These are phyloP conservation scores for Atkinsonella hypoxylon DNA, from an alignment of 2,329 filamentous ascomycete genomes.

Conservation along the genomic window DNA sequence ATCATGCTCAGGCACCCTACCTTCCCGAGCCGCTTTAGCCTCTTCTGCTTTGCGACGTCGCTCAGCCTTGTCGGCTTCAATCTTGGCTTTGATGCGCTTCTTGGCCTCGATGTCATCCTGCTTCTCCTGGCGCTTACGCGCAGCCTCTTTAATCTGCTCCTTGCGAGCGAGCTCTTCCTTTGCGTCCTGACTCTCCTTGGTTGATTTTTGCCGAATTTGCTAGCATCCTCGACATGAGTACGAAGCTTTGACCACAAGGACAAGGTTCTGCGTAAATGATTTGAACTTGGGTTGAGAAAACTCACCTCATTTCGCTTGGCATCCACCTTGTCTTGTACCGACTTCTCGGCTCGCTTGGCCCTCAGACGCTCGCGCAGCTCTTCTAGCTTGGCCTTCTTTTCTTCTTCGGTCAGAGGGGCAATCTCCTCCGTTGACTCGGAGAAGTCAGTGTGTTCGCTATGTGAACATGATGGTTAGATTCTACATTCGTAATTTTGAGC, in stretches of 20 bases:
- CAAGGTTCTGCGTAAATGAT: neutral
- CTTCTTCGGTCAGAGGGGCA: conserved; percentile 77
- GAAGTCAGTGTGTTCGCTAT: conserved; percentile 76
- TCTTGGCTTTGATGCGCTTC: conserved; percentile 82
- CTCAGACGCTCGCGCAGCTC: conserved; percentile 62
- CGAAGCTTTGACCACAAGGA: neutral
- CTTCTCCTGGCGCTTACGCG: conserved; percentile 80
- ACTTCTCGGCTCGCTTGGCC: conserved; percentile 57
- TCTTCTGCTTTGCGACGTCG: conserved; percentile 73
- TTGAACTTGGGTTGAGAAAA: too few species aligned
- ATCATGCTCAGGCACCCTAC: conserved; percentile 39
- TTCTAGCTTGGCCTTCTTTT: conserved; percentile 70
- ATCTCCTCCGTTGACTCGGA: conserved; percentile 88
- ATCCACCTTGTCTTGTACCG: conserved; percentile 65
- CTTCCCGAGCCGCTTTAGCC: conserved; percentile 77
- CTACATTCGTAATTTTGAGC: neutral
- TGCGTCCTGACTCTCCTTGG: conserved; percentile 74
- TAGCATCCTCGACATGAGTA: conserved; percentile 14
- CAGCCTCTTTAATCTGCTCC: conserved; percentile 85
- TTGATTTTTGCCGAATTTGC: conserved; percentile 73
- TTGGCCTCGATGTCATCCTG: conserved; percentile 73
- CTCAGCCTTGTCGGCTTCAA: conserved; percentile 88
- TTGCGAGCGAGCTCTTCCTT: conserved; percentile 84
- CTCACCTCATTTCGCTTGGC: conserved; percentile 73
- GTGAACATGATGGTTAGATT: neutral